Base-by-base conservation (phyloP, 441 rosid species). In the Capsella rubella region DNA sequence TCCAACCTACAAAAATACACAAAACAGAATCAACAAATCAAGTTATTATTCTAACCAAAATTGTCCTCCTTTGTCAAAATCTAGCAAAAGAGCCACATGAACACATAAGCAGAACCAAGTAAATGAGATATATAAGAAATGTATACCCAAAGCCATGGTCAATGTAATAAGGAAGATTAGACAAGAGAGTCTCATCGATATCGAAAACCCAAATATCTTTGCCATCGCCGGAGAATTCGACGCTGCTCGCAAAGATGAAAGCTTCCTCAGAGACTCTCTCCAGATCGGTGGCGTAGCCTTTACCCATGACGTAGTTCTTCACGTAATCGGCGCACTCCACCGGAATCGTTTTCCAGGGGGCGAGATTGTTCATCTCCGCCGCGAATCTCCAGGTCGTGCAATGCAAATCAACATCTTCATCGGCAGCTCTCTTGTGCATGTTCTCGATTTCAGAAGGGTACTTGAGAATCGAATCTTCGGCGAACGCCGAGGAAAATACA, bases 301-400 rank as follows among this genome's bases (percentile, higher is more conserved):
- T 84, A 49, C 97, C 98, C 74, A 42, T 74, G 56, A 89, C 54
- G 69, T 92, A 95, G 18, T 82, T 85, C 78, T 75, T 85, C 10
- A 95, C 92, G 56, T 90, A 95, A 21, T 78, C 90, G 27, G 65
- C 82, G 34, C 99, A 95, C 66, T 92, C 95, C 70, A 11, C 71
- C 2, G 98, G 97, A 58, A 92, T 81, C 25, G 87, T 84, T 78
- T 82, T 84, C 99, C 99, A 92, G 3, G 95, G 97, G 43, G 79
- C 79, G 72, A 90, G 80, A 72, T 95, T 92, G 78, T 90, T 89
- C n/a, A 96, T 86, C 82, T 95, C 98, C 68, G 74, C 98, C 2
- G 92, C 82, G 69, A 90, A 85, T 70, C 99, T 88, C 99, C 99
- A 95, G 83, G 95, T 95, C 8, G 86, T 84, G 70, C 97, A 95